Evolutionary conservation across 2,329 filamentous ascomycete genomes (phyloP).

Genomic region (Fusarium decemcellulare): DNA sequence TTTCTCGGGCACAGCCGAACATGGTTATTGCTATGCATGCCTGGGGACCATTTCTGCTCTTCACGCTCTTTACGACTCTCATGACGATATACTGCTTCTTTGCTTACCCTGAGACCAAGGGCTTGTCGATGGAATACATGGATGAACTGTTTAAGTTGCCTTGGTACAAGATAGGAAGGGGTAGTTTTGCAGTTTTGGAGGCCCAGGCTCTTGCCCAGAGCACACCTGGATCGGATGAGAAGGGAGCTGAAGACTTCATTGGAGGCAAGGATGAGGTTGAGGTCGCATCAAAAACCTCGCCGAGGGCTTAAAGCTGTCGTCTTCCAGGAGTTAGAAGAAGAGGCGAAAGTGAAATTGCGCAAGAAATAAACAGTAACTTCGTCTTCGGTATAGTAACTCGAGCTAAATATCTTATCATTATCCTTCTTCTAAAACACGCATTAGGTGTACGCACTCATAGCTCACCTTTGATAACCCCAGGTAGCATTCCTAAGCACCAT

Average conservation of each 20-base stretch:
- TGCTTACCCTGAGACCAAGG: constrained; percentile 20
- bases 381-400: background rate
- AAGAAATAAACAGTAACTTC: background rate
- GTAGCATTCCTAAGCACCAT: background rate
- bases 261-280: constrained; percentile 3
- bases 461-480: background rate
- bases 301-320: background rate
- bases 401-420: background rate
- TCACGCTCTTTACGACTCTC: constrained; percentile 1
- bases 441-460: background rate
- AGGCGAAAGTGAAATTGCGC: background rate
- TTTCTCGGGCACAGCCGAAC: constrained; percentile 19
- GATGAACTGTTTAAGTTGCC: constrained; percentile 21
- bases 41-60: constrained; percentile 22
- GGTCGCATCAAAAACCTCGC: background rate
- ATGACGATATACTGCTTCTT: constrained; percentile 17
- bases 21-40: constrained; percentile 23
- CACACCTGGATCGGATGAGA: background rate
- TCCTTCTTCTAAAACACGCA: background rate
- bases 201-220: background rate
- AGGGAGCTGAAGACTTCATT: background rate
- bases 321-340: background rate
- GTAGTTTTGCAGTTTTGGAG: constrained; percentile 6
- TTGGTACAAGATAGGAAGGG: constrained; percentile 18
- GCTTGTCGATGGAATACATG: constrained; percentile 19